Conservation (phyloP, 495 filamentous ascomycete species). For the Aspergillus baeticus region DNA sequence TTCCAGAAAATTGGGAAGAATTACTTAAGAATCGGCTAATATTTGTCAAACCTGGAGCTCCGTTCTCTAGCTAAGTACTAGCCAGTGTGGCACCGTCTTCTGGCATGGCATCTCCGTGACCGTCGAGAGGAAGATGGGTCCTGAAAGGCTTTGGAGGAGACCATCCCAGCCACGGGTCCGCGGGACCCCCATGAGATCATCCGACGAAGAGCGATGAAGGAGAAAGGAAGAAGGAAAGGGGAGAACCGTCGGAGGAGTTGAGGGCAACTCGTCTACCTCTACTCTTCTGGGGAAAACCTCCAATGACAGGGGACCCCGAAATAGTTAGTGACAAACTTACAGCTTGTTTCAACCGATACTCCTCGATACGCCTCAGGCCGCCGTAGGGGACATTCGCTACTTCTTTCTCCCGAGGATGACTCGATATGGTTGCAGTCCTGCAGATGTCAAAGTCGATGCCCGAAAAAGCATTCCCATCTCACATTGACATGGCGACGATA, state of each 20-base stretch:
- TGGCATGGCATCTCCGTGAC: not conserved
- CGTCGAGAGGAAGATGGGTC: too few species aligned
- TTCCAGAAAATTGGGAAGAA: conserved; percentile 3
- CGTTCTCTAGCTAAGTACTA: too few species aligned
- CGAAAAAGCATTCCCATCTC: not conserved
- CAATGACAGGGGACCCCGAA: not conserved
- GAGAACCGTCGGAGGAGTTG: not conserved
- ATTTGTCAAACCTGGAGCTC: not conserved
- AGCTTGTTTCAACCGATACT: not conserved
- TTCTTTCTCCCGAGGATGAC: too few species aligned
- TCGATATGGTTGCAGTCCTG: not conserved
- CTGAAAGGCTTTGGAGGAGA: not conserved
- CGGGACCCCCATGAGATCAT: conserved; percentile 10
- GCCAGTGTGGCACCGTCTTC: not conserved
- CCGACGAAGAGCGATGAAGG: not conserved
- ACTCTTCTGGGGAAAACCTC: conserved; percentile 7
- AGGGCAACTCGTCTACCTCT: conserved; percentile 7
- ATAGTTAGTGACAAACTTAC: not conserved
- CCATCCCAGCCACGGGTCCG: not conserved
- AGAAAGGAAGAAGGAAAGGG: not conserved
- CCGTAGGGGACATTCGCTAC: too few species aligned
- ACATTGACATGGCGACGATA: not conserved
- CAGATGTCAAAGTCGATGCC: not conserved
- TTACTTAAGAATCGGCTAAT: not conserved
- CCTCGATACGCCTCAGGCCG: not conserved